Percentiles rank a stretch among this genome's conserved stretches.
Conservation (phyloP, 192 early-diverging fungal genomes). For the Linnemannia hyalina region DNA sequence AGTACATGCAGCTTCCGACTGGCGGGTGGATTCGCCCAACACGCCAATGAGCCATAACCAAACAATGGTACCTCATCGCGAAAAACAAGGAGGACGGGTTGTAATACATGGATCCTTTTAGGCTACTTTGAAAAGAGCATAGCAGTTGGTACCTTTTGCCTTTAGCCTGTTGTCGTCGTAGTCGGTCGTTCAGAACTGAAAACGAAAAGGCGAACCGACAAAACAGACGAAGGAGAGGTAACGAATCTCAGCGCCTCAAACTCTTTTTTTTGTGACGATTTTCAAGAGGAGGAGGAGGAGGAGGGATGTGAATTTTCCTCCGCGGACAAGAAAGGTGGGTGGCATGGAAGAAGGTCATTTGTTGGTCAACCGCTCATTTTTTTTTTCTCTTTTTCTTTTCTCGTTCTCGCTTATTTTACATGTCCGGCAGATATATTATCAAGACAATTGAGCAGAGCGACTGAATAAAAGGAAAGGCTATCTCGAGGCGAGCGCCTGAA, state of each 20-base stretch:
- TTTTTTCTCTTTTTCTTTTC: background rate
- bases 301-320: slow-evolving; percentile 1
- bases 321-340: background rate
- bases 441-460: background rate
- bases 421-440: background rate
- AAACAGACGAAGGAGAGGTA: background rate
- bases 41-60: background rate
- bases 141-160: background rate
- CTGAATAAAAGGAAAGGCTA: background rate
- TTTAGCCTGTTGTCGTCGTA: too few species aligned
- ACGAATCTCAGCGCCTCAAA: background rate
- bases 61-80: background rate
- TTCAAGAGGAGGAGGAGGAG: background rate
- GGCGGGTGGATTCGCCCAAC: background rate
- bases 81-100: background rate
- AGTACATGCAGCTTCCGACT: background rate
- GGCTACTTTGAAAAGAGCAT: background rate
- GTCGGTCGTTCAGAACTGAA: background rate
- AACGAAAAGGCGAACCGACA: background rate
- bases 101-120: background rate
- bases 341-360: slow-evolving; percentile 1
- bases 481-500: too few species aligned
- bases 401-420: background rate
- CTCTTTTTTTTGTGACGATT: slow-evolving; percentile 7
- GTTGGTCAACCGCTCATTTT: background rate